Evolutionary conservation across 1,139 yeast genomes (phyloP), one percentile per base, ranked within the genome.

Genomic region (Sugiyamaella sp.): DNA sequence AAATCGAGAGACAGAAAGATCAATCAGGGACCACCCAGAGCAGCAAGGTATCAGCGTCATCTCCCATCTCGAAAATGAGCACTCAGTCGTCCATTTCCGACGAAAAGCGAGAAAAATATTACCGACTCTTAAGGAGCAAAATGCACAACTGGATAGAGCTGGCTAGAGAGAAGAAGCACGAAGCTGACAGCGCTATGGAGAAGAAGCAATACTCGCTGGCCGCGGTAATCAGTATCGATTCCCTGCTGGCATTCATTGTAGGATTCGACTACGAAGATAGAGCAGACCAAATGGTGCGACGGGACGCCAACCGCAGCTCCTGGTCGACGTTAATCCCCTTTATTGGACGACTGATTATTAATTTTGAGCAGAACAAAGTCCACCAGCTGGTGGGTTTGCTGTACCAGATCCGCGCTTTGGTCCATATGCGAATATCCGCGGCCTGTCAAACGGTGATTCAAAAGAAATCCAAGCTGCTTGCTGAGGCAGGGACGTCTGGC

Each of bases 181-280:
- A 67, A 42, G 65, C 74, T 4, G 75, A 72, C 58, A 57, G 59
- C 19, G 66, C 66, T 4, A 56, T 57, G 6, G 54, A 59, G 17
- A 57, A 61, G 14, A 58, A 66, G 12, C 54, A 64, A 37, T 60
- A 60, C 25, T 61, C 60, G 14, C 61, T 61, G 10, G 72, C 73
- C 0, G 65, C 66, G 3, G 68, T 69, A 2, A 56, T 63, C 10
- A 64, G 66, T n/a, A 56, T 73, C 55, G 76, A 72, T 56, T 62
- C 74, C 6, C 54, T 71, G 20, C 57, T 72, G 21, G 71, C 73
- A 38, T 74, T 73, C 54, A 62, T 73, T 27, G 66, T 73, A 2
- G 76, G 71, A 3, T 74, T 74, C 56, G 74, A 72, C 54, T 72
- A 68, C 55, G 76, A 73, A 46, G 78, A 74, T 50, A 61, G 71